Evolutionary conservation across 2,329 filamentous ascomycete species (phyloP), one percentile per base, ranked within the genome.

Genomic region (Aureobasidium zeae): DNA sequence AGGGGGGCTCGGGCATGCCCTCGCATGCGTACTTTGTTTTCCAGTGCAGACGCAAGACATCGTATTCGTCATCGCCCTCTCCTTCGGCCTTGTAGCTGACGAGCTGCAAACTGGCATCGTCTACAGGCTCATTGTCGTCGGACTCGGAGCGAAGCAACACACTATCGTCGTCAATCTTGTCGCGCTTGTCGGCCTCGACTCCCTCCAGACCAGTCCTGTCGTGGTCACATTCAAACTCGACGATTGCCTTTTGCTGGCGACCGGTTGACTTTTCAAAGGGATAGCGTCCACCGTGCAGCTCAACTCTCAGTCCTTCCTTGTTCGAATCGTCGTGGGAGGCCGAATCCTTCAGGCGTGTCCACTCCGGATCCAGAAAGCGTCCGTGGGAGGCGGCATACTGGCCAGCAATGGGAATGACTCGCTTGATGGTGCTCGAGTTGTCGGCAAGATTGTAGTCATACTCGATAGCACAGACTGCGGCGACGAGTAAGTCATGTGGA

Each of bases 1-100:
- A 46, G 12, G 39, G 15, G 8, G 45, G 45, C 12, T 37, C 38
- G 53, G 67, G 67, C 25, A 69, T 66, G 20, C 65, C 69, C 57
- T 86, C 80, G 61, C 91, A 96, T 1, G 86, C 89, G 58, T 86
- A 80, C 62, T 89, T 86, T 11, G 89, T 95, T 58, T 74, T 70
- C 89, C 89, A 98, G 25, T 83, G 80, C 57, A 96, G 62, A 44
- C 79, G 76, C 51, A 96, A 64, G 9, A 86, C 74, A 47, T 77
- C 75, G 1, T 70, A 52, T 17, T 58, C 62, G 19, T 72, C 66
- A 6, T 67, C 67, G 26, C 78, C 69, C 43, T 73, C 75, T 15
- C 72, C 71, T 41, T 77, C 72, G 2, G 58, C 55, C 30, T 72
- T 75, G 63, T 91, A 95, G 55, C 81, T 78, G 47, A 85, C 72